These are phyloP conservation scores for Pleurotus tuber-regium DNA, from an alignment of 768 basidiomycete species.

Conservation along the genomic window DNA sequence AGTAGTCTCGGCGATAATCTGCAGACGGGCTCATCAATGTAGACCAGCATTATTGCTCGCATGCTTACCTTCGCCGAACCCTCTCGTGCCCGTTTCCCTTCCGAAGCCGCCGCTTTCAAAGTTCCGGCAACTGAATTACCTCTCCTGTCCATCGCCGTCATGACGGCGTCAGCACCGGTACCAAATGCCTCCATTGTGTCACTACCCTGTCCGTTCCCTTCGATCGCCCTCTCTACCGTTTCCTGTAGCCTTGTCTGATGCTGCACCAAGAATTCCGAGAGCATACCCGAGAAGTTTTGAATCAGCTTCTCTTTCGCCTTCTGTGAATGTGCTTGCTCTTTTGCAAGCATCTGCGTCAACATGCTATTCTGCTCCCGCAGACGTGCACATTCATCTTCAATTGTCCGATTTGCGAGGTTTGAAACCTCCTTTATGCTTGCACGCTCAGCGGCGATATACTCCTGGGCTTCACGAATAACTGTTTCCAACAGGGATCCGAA, in stretches of 20 bases:
- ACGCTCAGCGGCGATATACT: constrained; percentile 55
- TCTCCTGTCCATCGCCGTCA: constrained; percentile 38
- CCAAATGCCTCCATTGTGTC: constrained; percentile 44
- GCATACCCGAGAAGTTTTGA: constrained; percentile 68
- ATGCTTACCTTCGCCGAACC: constrained; percentile 55
- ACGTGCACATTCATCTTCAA: constrained; percentile 52
- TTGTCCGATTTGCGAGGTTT: constrained; percentile 42
- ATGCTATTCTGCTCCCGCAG: constrained; percentile 70
- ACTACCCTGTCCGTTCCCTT: constrained; percentile 56
- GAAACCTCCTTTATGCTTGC: constrained; percentile 49
- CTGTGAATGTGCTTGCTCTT: constrained; percentile 65
- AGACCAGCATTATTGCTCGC: neutral
- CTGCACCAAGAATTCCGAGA: constrained; percentile 67
- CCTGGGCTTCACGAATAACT: constrained; percentile 54
- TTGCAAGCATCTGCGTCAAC: constrained; percentile 57
- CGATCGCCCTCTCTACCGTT: constrained; percentile 49
- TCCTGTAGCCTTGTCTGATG: constrained; percentile 66
- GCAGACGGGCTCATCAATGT: constrained; percentile 12
- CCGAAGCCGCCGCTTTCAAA: constrained; percentile 44
- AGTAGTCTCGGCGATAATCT: constrained; percentile 43
- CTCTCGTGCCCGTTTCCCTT: constrained; percentile 55
- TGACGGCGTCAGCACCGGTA: constrained; percentile 43
- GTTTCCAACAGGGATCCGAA: constrained; percentile 60
- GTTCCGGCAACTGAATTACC: constrained; percentile 37
- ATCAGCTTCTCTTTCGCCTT: constrained; percentile 71